Base-by-base conservation (phyloP, 2,329 filamentous ascomycete genomes). In the Tolypocladium ophioglossoides region DNA sequence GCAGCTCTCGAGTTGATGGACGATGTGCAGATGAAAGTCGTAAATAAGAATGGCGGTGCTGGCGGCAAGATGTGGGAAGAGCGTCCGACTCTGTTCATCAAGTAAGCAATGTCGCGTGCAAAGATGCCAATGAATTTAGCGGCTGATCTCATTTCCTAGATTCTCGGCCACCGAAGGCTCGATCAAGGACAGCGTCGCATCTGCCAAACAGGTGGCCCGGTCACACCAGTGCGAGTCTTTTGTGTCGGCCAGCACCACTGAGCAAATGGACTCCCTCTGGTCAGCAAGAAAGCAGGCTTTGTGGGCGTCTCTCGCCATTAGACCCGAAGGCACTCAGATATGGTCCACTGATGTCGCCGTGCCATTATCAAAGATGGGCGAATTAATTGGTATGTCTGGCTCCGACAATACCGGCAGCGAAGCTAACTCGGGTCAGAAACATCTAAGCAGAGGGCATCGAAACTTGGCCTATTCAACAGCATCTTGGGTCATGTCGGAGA, bases 341-440 rank as follows among this genome's bases (percentile, higher is more conserved):
- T 91, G 87, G 87, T 89, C 86, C 0, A 92, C 87, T 0, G 88
- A 92, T 64, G 87, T 91, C 22, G 87, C 87, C 0, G 88, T 91
- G 0, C 87, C 87, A 0, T 82, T 91, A 50, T 87, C 83, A 18
- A 75, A 77, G 40, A 71, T 92, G 57, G 82, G 87, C 1, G 82
- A 87, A 59, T 85, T 91, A 53, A 87, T 91, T 50, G 70, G 68
- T 63, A 53, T 56, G 62, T 51, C 1, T 30, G 16, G 16, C 24
- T 30, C 14, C 9, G 4, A 1, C 24, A 4, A 5, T 2, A 30
- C 16, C 10, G 24, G 16, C 9, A 18, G 24, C 16, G 9, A 32
- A 6, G 48, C 51, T 57, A 35, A 60, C 18, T 1, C 3, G 32
- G 12, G 11, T 27, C 46, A 68, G 84, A 87, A 58, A 74, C 81